phyloP scores from a whole-genome alignment of 2,329 filamentous ascomycete genomes.

The Aureobasidium sp. region DNA sequence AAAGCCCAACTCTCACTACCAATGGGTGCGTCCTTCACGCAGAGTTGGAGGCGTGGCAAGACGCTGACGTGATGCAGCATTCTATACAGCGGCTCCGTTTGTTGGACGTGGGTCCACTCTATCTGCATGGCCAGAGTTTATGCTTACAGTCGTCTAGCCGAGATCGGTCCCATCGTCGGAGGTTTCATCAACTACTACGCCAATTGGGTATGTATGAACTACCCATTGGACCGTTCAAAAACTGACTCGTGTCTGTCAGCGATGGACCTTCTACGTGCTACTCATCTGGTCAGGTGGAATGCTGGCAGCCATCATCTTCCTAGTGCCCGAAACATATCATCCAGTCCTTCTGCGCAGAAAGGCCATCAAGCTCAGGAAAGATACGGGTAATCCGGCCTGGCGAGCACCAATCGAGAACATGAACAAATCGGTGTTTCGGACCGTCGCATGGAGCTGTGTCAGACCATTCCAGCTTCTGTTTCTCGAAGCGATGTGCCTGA shows the following conservation, averaged over 20 bases:
- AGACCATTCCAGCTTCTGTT: slow-evolving; percentile 70
- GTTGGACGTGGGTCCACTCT: slow-evolving; percentile 38
- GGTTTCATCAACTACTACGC: slow-evolving; percentile 76
- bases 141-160: slow-evolving; percentile 52
- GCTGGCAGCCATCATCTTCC: slow-evolving; percentile 56
- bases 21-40: slow-evolving; percentile 53
- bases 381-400: slow-evolving; percentile 72
- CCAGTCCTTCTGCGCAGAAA: slow-evolving; percentile 65
- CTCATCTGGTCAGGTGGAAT: slow-evolving; percentile 71
- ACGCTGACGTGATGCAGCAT: slow-evolving; percentile 10
- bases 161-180: slow-evolving; percentile 55
- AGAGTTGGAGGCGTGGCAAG: not conserved
- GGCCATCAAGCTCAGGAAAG: slow-evolving; percentile 60
- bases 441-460: slow-evolving; percentile 47
- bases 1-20: slow-evolving; percentile 64
- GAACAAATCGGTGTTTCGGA: slow-evolving; percentile 57
- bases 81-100: slow-evolving; percentile 53
- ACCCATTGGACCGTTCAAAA: not conserved
- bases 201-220: slow-evolving; percentile 43
- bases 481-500: slow-evolving; percentile 78
- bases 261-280: slow-evolving; percentile 65
- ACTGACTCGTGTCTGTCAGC: not conserved
- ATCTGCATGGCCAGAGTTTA: not conserved
- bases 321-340: slow-evolving; percentile 84
- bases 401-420: slow-evolving; percentile 69